These are phyloP conservation scores for Trametes cingulata DNA, from an alignment of 768 basidiomycete genomes.

Conservation along the genomic window DNA sequence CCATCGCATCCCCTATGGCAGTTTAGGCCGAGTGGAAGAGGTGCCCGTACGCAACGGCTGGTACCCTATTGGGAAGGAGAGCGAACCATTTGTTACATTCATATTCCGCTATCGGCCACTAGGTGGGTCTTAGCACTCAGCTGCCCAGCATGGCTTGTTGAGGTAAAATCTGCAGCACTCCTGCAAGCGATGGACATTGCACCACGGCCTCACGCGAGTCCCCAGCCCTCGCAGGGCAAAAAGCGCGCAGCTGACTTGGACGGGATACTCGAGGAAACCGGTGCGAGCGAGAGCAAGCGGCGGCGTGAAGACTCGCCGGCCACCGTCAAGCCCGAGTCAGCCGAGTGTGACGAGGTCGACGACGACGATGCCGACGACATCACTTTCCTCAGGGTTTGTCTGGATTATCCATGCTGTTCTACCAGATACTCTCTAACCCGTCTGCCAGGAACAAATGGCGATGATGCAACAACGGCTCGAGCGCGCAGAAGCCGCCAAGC, in stretches of 20 bases:
- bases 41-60: background rate
- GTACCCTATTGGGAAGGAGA: background rate
- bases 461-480: background rate
- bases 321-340: background rate
- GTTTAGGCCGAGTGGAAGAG: background rate
- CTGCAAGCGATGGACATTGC: background rate
- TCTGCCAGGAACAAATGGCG: background rate
- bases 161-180: background rate
- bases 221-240: background rate
- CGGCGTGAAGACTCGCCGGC: background rate
- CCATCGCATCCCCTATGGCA: background rate
- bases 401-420: background rate
- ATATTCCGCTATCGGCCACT: conserved; percentile 15
- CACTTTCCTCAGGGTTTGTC: background rate
- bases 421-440: background rate
- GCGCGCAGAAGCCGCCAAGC: background rate
- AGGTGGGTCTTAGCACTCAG: background rate
- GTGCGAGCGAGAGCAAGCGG: background rate
- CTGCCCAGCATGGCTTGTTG: background rate
- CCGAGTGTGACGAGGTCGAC: background rate
- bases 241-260: background rate
- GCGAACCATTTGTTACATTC: conserved; percentile 7
- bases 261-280: background rate
- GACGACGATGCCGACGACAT: background rate
- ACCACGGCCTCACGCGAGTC: background rate